Evolutionary conservation across 805 yeast species (phyloP).

Genomic region (Suhomyces canberraensis): DNA sequence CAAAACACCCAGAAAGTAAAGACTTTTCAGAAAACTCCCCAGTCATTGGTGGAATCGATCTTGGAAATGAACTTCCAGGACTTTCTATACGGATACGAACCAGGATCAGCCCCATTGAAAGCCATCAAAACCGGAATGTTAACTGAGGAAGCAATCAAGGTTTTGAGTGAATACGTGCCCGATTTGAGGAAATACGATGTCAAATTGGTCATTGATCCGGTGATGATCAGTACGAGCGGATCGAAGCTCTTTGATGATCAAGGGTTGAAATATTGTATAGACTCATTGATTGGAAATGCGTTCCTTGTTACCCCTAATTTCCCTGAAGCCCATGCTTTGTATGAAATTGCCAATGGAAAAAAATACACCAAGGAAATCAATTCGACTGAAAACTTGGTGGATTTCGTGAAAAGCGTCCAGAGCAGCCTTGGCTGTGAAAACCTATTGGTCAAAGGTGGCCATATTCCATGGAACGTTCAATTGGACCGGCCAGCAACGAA

Average conservation of each 20-base stretch:
- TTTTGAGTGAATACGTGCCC: slow-evolving; percentile 36
- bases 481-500: slow-evolving; percentile 10
- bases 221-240: slow-evolving; percentile 81
- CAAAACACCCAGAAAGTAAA: slow-evolving; percentile 59
- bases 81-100: slow-evolving; percentile 35
- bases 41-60: slow-evolving; percentile 43
- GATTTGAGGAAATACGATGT: slow-evolving; percentile 23
- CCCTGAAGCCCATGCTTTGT: slow-evolving; percentile 55
- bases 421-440: slow-evolving; percentile 39
- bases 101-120: slow-evolving; percentile 36
- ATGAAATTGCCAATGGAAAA: slow-evolving; percentile 24
- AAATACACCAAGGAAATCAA: slow-evolving; percentile 13
- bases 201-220: slow-evolving; percentile 72
- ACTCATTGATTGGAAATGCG: slow-evolving; percentile 48
- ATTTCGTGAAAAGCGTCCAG: slow-evolving; percentile 24
- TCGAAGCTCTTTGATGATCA: slow-evolving; percentile 48
- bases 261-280: slow-evolving; percentile 43
- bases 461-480: slow-evolving; percentile 44
- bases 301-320: slow-evolving; percentile 72
- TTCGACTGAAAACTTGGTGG: slow-evolving; percentile 32
- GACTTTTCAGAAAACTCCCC: slow-evolving; percentile 44
- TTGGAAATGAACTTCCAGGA: slow-evolving; percentile 58
- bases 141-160: slow-evolving; percentile 50
- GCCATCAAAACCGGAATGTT: slow-evolving; percentile 82
- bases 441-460: slow-evolving; percentile 81